Conservation (phyloP, 2,329 filamentous ascomycete species). For the Trichophyton verrucosum region DNA sequence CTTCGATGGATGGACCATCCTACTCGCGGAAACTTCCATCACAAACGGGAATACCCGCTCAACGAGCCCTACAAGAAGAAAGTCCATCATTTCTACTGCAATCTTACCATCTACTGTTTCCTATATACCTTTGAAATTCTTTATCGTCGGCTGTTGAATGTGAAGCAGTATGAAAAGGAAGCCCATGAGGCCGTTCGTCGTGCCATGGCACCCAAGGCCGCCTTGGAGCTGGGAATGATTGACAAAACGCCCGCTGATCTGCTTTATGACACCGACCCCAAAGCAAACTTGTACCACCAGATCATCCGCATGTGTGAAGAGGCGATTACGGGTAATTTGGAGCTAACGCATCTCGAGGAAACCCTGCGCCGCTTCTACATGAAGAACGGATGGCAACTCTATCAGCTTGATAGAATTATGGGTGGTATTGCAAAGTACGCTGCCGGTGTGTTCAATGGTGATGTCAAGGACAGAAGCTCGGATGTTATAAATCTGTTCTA, state of each 20-base stretch:
- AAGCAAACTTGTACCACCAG: conserved; percentile 70
- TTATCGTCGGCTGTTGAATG: conserved; percentile 67
- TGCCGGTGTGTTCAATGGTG: conserved; percentile 68
- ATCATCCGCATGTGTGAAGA: conserved; percentile 78
- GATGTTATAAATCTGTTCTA: conserved; percentile 84
- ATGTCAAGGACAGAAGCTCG: conserved; percentile 83
- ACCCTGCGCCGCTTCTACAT: conserved; percentile 85
- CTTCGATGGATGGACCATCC: conserved; percentile 51
- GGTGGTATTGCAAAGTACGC: conserved; percentile 69
- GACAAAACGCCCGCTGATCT: conserved; percentile 64
- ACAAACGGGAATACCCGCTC: conserved; percentile 49
- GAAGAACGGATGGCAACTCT: conserved; percentile 80
- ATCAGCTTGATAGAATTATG: conserved; percentile 82
- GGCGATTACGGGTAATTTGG: conserved; percentile 67
- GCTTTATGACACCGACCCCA: conserved; percentile 53
- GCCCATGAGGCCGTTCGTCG: conserved; percentile 63
- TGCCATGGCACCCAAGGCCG: conserved; percentile 63
- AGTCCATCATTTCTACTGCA: conserved; percentile 82
- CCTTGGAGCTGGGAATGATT: conserved; percentile 69
- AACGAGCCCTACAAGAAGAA: conserved; percentile 72
- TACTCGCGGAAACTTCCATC: conserved; percentile 42
- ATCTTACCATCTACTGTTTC: conserved; percentile 86
- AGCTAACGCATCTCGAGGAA: conserved; percentile 76
- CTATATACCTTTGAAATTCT: conserved; percentile 87
- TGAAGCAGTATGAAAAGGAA: conserved; percentile 66